Evolutionary conservation across 2,329 filamentous ascomycete genomes (phyloP), one percentile per base, ranked within the genome.

Genomic region (Arthrinium puccinioides): DNA sequence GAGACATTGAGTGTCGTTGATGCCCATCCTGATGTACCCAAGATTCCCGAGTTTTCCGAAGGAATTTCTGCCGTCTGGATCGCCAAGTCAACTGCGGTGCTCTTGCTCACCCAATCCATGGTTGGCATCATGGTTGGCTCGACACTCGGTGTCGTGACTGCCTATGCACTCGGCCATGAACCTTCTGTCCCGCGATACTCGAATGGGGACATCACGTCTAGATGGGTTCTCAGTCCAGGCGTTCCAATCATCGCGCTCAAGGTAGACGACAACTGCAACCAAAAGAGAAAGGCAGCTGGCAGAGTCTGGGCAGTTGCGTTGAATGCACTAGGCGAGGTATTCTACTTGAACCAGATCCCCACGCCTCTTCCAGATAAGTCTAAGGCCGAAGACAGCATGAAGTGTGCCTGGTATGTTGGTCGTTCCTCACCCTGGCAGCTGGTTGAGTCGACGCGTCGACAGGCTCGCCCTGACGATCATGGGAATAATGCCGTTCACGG

Each of bases 321-420:
- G 36, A 98, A 98, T 56, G 90, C 92, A 0, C 68, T 98, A 8
- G 92, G 92, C 2, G 92, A 98, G 57, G 68, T 95, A 0, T 97
- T 83, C 58, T 95, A 90, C 49, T 67, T 97, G 2, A 83, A 76
- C 2, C 79, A 86, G 33, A 70, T 82, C 6, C 87, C 87, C 0
- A 69, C 70, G 24, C 65, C 72, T 15, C 66, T 74, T 7, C 49
- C 67, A 5, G 64, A 68, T 21, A 69, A 70, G 39, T 59, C 60
- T 24, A 70, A 64, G 44, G 57, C 62, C 3, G 68, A 81, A 24
- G 72, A 83, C 39, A 54, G 71, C 13, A 75, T 82, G 42, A 77
- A 74, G 43, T 65, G 79, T 43, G 85, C 87, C 11, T 96, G 90
- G 90, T 70, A 78, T 42, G 79, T 84, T 21, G 90, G 87, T 7